Percentiles rank a stretch among this genome's conserved stretches.
Evolutionary conservation across 805 yeast genomes (phyloP).

Genomic region (Saturnispora ahearnii): DNA sequence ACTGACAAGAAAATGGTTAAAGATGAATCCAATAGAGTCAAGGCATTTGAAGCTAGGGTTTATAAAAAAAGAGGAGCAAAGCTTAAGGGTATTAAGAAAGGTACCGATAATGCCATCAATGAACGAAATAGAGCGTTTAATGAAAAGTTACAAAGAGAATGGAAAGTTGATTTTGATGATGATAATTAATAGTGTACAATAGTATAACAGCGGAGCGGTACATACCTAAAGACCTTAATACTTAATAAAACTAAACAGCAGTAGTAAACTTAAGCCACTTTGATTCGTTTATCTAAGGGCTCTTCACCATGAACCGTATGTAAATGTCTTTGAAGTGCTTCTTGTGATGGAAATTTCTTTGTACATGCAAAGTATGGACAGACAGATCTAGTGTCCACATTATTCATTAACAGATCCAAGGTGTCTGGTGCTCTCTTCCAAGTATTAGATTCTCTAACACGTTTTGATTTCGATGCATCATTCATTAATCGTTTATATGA

Average conservation of each 20-base stretch:
- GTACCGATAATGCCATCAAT: conserved; percentile 41
- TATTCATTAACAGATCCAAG: conserved; percentile 29
- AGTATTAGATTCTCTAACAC: neutral
- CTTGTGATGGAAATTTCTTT: conserved; percentile 42
- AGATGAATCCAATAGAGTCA: conserved; percentile 27
- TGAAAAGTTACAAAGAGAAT: conserved; percentile 48
- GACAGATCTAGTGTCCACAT: conserved; percentile 28
- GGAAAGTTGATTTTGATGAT: neutral
- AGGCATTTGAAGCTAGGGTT: conserved; percentile 30
- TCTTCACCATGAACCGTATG: conserved; percentile 1
- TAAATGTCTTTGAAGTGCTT: conserved; percentile 42
- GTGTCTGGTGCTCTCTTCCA: conserved; percentile 10
- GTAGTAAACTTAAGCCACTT: neutral
- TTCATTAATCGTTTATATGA: neutral
- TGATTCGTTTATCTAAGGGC: neutral
- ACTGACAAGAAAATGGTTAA: conserved; percentile 32
- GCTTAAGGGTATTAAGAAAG: conserved; percentile 22
- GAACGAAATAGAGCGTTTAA: conserved; percentile 70
- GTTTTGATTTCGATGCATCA: neutral
- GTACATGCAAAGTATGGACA: conserved; percentile 47
- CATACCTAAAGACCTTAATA: neutral
- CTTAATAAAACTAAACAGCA: neutral
- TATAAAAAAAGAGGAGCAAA: conserved; percentile 29
- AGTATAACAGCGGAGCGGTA: neutral
- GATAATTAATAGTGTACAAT: neutral